A percentile compares a stretch with the other conserved stretches of the same genome.
These are phyloP conservation scores for Tolypocladium capitatum DNA, from an alignment of 2,329 filamentous ascomycete species.

Conservation along the genomic window DNA sequence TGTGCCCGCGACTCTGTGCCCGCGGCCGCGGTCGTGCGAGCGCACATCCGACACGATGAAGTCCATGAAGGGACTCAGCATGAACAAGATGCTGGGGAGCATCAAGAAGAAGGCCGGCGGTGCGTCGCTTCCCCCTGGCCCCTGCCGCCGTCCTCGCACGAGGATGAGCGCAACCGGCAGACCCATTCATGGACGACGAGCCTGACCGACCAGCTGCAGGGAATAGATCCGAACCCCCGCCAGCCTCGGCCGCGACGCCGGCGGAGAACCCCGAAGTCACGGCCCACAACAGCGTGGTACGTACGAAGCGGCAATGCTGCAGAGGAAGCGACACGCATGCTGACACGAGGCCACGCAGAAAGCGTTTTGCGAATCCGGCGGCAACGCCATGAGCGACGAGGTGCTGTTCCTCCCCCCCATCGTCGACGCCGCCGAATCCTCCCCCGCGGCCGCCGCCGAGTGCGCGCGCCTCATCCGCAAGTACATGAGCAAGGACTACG, in stretches of 20 bases:
- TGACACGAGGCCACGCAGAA: slow-evolving; percentile 35
- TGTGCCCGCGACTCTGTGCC: neutral
- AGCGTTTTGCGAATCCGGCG: slow-evolving; percentile 68
- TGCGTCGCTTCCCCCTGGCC: slow-evolving; percentile 3
- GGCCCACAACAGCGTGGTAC: slow-evolving; percentile 53
- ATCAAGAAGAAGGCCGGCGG: slow-evolving; percentile 34
- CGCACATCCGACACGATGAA: slow-evolving; percentile 17
- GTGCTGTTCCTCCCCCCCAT: slow-evolving; percentile 86
- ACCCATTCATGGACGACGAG: neutral
- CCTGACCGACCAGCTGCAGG: slow-evolving; percentile 1
- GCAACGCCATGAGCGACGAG: slow-evolving; percentile 63
- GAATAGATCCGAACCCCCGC: slow-evolving; percentile 3
- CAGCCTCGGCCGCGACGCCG: slow-evolving; percentile 12
- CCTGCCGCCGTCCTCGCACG: neutral
- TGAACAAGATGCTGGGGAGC: slow-evolving; percentile 43
- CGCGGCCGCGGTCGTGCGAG: neutral
- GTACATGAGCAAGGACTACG: slow-evolving; percentile 64
- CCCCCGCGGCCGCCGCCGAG: slow-evolving; percentile 69
- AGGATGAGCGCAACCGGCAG: neutral
- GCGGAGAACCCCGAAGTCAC: slow-evolving; percentile 54
- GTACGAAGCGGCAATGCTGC: slow-evolving; percentile 10
- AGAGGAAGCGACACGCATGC: slow-evolving; percentile 2
- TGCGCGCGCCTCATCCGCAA: slow-evolving; percentile 72
- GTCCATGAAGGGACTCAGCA: slow-evolving; percentile 38
- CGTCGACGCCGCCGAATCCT: slow-evolving; percentile 89